phyloP scores from a whole-genome alignment of 2,329 filamentous ascomycete species.

The Ramularia collo-cygni region DNA sequence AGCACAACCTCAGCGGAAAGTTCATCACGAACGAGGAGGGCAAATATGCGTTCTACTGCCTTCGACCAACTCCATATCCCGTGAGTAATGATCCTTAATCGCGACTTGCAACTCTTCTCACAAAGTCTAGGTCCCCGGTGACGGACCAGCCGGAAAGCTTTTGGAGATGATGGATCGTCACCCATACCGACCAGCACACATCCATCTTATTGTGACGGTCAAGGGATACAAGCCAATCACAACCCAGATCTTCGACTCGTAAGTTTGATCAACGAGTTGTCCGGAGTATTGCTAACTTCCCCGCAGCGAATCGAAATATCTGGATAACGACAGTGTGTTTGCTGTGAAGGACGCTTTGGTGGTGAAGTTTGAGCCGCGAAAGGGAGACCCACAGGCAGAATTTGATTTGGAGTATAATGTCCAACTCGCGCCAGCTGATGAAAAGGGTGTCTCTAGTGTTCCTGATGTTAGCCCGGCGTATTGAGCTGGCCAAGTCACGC shows the following conservation, averaged over 20 bases:
- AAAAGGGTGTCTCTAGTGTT: conserved; percentile 4
- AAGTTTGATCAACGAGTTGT: conserved; percentile 3
- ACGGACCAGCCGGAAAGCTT: conserved; percentile 41
- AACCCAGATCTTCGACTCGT: conserved; percentile 66
- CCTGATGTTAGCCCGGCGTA: conserved; percentile 2
- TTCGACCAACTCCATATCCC: conserved; percentile 22
- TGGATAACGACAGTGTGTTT: conserved; percentile 53
- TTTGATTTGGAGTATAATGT: conserved; percentile 16
- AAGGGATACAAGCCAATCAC: conserved; percentile 61
- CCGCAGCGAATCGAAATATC: conserved; percentile 51
- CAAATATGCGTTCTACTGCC: conserved; percentile 17
- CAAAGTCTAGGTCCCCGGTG: conserved; percentile 7
- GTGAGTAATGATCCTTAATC: conserved; percentile 1
- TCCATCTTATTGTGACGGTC: conserved; percentile 40
- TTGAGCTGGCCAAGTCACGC: too few species aligned
- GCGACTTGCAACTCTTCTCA: neutral
- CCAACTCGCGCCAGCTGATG: conserved; percentile 11
- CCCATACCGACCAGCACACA: conserved; percentile 56
- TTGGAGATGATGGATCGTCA: conserved; percentile 54
- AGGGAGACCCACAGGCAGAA: conserved; percentile 36
- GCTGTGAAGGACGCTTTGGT: conserved; percentile 54
- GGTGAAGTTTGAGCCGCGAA: conserved; percentile 49
- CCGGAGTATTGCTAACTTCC: neutral
- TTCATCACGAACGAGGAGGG: conserved; percentile 54
- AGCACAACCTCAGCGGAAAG: conserved; percentile 67